Evolutionary conservation across 768 basidiomycete genomes (phyloP).

Genomic region (Boletus vinaceobasis): DNA sequence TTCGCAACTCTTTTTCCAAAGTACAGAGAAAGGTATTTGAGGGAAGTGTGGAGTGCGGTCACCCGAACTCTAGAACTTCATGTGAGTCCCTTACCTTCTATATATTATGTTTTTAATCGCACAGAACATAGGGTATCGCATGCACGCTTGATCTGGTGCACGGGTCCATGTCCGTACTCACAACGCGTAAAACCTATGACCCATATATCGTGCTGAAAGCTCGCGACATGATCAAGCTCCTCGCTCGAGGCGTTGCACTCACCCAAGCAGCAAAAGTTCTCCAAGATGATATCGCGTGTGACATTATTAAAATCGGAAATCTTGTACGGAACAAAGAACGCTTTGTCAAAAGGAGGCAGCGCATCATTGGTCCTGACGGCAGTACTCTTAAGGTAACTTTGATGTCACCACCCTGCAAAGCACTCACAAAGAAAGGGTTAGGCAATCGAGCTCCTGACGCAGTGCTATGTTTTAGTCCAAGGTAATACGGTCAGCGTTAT

Average conservation of each 20-base stretch:
- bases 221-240: constrained; percentile 90
- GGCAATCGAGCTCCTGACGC: constrained; percentile 96
- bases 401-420: not conserved
- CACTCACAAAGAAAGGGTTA: constrained; percentile 31
- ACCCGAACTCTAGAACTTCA: constrained; percentile 80
- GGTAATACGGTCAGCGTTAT: constrained; percentile 98
- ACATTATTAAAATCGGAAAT: constrained; percentile 97
- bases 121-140: constrained; percentile 62
- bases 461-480: constrained; percentile 97
- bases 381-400: constrained; percentile 85
- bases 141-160: constrained; percentile 94
- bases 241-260: constrained; percentile 87
- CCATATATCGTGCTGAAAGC: constrained; percentile 96
- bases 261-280: constrained; percentile 86
- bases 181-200: constrained; percentile 95
- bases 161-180: constrained; percentile 95
- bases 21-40: constrained; percentile 94
- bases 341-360: constrained; percentile 92
- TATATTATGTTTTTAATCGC: not conserved
- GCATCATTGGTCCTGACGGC: constrained; percentile 96
- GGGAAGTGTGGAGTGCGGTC: constrained; percentile 92
- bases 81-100: constrained; percentile 40
- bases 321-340: constrained; percentile 93
- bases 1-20: constrained; percentile 99
- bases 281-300: constrained; percentile 86